Percentiles rank a stretch among this genome's conserved stretches.
phyloP scores from a whole-genome alignment of 192 early-diverging fungal genomes.

The Podila clonocystis region DNA sequence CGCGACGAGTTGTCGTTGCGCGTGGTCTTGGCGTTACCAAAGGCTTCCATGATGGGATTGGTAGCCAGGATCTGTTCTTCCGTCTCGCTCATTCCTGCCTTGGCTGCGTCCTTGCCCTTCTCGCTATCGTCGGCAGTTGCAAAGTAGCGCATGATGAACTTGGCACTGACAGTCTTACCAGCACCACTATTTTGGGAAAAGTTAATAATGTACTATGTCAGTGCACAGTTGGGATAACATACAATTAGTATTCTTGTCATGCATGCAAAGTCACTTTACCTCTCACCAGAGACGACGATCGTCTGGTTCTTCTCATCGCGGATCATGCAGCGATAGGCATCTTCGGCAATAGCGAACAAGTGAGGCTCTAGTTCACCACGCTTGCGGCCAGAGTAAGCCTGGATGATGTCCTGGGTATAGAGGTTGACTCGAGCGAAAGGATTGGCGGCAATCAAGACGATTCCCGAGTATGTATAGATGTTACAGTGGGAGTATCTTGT shows the following conservation, averaged over 20 bases:
- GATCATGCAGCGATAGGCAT: slow-evolving; percentile 96
- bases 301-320: slow-evolving; percentile 95
- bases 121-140: slow-evolving; percentile 80
- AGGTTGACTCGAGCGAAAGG: slow-evolving; percentile 89
- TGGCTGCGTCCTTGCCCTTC: slow-evolving; percentile 55
- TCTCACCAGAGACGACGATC: slow-evolving; percentile 98
- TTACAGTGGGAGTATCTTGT: slow-evolving; percentile 91
- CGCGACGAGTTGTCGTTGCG: slow-evolving; percentile 99
- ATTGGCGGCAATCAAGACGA: slow-evolving; percentile 99
- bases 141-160: slow-evolving; percentile 99
- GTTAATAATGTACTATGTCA: not conserved
- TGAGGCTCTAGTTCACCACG: slow-evolving; percentile 98
- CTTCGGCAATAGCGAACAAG: slow-evolving; percentile 98
- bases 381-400: slow-evolving; percentile 92
- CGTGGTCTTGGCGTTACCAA: slow-evolving; percentile 99
- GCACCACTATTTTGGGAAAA: slow-evolving; percentile 73
- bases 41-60: slow-evolving; percentile 99
- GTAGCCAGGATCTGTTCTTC: slow-evolving; percentile 92
- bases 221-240: too few species aligned
- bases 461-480: slow-evolving; percentile 99
- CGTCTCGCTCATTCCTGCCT: slow-evolving; percentile 69
- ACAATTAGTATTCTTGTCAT: not conserved
- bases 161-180: slow-evolving; percentile 96
- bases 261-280: slow-evolving; percentile 41
- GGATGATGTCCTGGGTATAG: slow-evolving; percentile 92